A percentile compares a stretch with the other conserved stretches of the same genome.
Evolutionary conservation across 768 basidiomycete genomes (phyloP).

Genomic region (Pleurotus cornucopiae): DNA sequence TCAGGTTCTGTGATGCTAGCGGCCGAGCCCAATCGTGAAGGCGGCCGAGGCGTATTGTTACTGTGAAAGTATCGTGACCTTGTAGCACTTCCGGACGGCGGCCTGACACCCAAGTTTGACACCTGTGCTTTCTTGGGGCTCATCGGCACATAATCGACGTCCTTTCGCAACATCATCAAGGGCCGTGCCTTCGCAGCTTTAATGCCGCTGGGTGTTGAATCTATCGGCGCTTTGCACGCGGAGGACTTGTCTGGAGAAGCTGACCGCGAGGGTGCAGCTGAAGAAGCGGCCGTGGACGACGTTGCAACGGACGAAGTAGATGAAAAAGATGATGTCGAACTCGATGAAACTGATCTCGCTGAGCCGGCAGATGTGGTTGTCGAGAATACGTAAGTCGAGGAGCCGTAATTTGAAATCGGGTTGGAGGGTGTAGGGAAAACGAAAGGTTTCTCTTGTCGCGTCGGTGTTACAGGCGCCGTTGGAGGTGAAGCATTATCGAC

Average conservation of each 20-base stretch:
- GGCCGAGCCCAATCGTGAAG: constrained; percentile 13
- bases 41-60: constrained; percentile 12
- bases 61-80: constrained; percentile 9
- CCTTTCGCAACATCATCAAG: constrained; percentile 63
- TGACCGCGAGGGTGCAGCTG: constrained; percentile 28
- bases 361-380: constrained; percentile 23
- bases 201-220: constrained; percentile 18
- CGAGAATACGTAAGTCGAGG: constrained; percentile 15
- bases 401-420: constrained; percentile 9
- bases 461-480: constrained; percentile 15
- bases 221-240: constrained; percentile 14
- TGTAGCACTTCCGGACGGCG: constrained; percentile 3
- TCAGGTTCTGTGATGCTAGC: not conserved
- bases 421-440: not conserved
- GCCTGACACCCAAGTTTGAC: constrained; percentile 7
- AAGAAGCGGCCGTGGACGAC: constrained; percentile 33
- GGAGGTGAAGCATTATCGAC: not conserved
- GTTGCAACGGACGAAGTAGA: constrained; percentile 40
- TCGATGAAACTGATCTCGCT: constrained; percentile 38
- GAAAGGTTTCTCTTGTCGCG: constrained; percentile 1
- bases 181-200: constrained; percentile 37
- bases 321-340: constrained; percentile 36
- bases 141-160: constrained; percentile 69
- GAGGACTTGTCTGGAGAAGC: constrained; percentile 42
- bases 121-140: constrained; percentile 56